Conservation (phyloP, 192 early-diverging fungal genomes). For the Tieghemiomyces parasiticus region DNA sequence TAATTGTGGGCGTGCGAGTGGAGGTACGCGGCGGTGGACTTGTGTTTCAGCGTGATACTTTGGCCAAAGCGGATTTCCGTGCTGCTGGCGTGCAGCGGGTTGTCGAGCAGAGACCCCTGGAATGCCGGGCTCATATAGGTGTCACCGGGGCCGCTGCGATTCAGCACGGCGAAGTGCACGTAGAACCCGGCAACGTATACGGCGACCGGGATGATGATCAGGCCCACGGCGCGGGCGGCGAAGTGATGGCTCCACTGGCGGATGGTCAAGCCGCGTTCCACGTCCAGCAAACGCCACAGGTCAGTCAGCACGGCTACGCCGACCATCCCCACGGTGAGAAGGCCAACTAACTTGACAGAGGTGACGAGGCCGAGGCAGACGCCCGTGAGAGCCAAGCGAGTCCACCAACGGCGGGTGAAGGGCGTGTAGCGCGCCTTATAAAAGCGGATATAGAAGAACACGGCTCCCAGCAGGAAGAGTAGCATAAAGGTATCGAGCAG, state of each 20-base stretch:
- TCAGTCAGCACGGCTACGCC: slow-evolving; percentile 75
- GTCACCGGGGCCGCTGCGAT: slow-evolving; percentile 79
- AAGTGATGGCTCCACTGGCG: slow-evolving; percentile 67
- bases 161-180: slow-evolving; percentile 87
- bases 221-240: slow-evolving; percentile 65
- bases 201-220: slow-evolving; percentile 69
- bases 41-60: slow-evolving; percentile 65
- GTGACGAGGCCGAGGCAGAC: slow-evolving; percentile 50
- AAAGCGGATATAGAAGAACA: slow-evolving; percentile 83
- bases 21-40: slow-evolving; percentile 53
- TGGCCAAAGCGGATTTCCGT: slow-evolving; percentile 66
- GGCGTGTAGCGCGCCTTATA: slow-evolving; percentile 56
- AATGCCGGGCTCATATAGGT: slow-evolving; percentile 85
- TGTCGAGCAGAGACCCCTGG: slow-evolving; percentile 78
- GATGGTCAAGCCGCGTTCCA: slow-evolving; percentile 56
- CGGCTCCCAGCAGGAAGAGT: slow-evolving; percentile 70
- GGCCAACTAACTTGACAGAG: slow-evolving; percentile 88
- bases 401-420: slow-evolving; percentile 72
- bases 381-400: slow-evolving; percentile 70
- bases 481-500: slow-evolving; percentile 88
- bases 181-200: slow-evolving; percentile 87
- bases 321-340: slow-evolving; percentile 71
- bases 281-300: slow-evolving; percentile 84
- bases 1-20: slow-evolving; percentile 68
- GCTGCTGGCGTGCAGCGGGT: slow-evolving; percentile 45